These are phyloP conservation scores for Halteria grandinella DNA, from an alignment of 73 alveolate species.

Conservation along the genomic window DNA sequence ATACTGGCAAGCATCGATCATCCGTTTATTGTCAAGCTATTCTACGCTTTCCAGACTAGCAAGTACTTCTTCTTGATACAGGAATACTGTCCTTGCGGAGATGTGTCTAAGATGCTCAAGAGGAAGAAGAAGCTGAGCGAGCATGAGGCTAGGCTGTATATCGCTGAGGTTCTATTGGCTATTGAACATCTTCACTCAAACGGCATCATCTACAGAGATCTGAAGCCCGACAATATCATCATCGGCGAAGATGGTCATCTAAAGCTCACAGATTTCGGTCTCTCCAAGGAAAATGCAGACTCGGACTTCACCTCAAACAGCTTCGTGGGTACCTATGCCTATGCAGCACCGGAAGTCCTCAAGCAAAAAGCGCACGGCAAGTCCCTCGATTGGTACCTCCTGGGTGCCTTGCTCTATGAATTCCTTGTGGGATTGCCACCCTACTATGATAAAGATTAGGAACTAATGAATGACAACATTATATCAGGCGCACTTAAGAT, in stretches of 20 bases:
- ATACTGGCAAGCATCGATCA: slow-evolving; percentile 55
- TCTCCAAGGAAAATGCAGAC: slow-evolving; percentile 76
- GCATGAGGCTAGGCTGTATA: slow-evolving; percentile 62
- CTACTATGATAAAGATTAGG: slow-evolving; percentile 57
- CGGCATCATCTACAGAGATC: slow-evolving; percentile 81
- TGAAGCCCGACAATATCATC: slow-evolving; percentile 82
- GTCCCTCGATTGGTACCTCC: slow-evolving; percentile 86
- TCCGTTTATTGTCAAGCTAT: slow-evolving; percentile 69
- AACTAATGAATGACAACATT: slow-evolving; percentile 63
- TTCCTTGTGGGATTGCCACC: slow-evolving; percentile 76
- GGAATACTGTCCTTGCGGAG: slow-evolving; percentile 78
- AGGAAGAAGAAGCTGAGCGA: slow-evolving; percentile 57
- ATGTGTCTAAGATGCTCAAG: slow-evolving; percentile 64
- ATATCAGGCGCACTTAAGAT: slow-evolving; percentile 33
- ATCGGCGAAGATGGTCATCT: slow-evolving; percentile 88
- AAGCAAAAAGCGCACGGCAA: slow-evolving; percentile 83
- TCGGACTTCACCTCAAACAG: slow-evolving; percentile 75
- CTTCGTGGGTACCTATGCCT: slow-evolving; percentile 91
- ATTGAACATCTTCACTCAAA: slow-evolving; percentile 80
- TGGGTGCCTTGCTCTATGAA: slow-evolving; percentile 73
- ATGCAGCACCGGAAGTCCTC: slow-evolving; percentile 94
- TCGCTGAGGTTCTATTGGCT: slow-evolving; percentile 72
- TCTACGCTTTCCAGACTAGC: slow-evolving; percentile 70
- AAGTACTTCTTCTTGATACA: slow-evolving; percentile 63
- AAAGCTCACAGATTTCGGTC: slow-evolving; percentile 93